Evolutionary conservation across 306 rosid genomes (phyloP).

Genomic region (Cyamopsis tetragonoloba): DNA sequence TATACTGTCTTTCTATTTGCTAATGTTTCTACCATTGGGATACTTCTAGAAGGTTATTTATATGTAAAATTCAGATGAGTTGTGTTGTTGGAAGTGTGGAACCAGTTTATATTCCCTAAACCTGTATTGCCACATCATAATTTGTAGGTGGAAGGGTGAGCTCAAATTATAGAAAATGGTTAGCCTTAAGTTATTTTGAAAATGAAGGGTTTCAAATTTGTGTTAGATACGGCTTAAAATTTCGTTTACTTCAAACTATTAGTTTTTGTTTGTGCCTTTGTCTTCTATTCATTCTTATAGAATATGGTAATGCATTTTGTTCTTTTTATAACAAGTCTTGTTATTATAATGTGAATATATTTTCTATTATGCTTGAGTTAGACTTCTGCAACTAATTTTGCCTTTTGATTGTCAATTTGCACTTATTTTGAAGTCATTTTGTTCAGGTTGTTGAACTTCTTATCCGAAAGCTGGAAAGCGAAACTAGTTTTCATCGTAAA

Average conservation of each 20-base stretch:
- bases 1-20: not conserved
- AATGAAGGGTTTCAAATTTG: not conserved
- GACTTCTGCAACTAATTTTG: not conserved
- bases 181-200: not conserved
- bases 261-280: not conserved
- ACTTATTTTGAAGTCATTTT: conserved; percentile 17
- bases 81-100: not conserved
- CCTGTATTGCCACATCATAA: not conserved
- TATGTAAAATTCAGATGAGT: not conserved
- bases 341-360: not conserved
- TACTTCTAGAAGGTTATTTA: not conserved
- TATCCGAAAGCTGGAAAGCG: conserved; percentile 76
- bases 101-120: not conserved
- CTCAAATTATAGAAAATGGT: not conserved
- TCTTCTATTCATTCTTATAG: not conserved
- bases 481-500: conserved; percentile 78
- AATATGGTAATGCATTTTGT: not conserved
- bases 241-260: not conserved
- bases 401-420: not conserved
- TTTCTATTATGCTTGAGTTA: not conserved
- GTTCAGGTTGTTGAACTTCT: conserved; percentile 93
- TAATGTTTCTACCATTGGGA: not conserved
- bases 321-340: not conserved
- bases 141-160: conserved; percentile 1
- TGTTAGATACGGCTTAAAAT: not conserved